phyloP scores from a whole-genome alignment of 2,329 filamentous ascomycete species.

The Plectosphaerella cucumerina region DNA sequence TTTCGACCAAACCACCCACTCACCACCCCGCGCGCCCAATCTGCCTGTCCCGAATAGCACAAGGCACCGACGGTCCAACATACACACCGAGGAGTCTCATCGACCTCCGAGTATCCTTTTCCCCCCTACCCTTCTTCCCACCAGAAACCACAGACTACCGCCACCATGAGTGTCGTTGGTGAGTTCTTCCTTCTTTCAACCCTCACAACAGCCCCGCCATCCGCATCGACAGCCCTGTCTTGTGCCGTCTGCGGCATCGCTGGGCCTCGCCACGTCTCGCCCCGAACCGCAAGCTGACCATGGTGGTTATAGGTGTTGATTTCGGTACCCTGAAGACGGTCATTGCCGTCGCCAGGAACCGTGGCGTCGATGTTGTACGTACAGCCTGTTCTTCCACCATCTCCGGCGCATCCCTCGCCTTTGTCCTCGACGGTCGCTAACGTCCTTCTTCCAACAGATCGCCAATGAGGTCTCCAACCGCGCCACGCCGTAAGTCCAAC shows the following conservation, averaged over 20 bases:
- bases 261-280: no score
- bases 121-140: conserved; percentile 9
- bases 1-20: neutral
- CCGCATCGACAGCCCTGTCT: no score
- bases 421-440: conserved; percentile 4
- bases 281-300: neutral
- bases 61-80: neutral
- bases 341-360: conserved; percentile 95
- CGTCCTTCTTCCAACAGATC: conserved; percentile 56
- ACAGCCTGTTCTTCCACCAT: conserved; percentile 15
- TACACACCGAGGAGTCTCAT: neutral
- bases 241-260: no score
- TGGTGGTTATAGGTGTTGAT: conserved; percentile 66
- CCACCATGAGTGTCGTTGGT: conserved; percentile 54
- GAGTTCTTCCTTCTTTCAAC: conserved; percentile 22
- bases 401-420: neutral
- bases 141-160: conserved; percentile 15
- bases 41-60: neutral
- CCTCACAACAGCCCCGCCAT: neutral
- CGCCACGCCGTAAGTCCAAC: conserved; percentile 82
- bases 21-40: neutral
- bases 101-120: conserved; percentile 4
- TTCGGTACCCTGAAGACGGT: conserved; percentile 96
- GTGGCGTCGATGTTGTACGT: conserved; percentile 98
- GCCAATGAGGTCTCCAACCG: conserved; percentile 99